phyloP scores from a whole-genome alignment of 2,329 filamentous ascomycete genomes.

The Microcera coccophila region DNA sequence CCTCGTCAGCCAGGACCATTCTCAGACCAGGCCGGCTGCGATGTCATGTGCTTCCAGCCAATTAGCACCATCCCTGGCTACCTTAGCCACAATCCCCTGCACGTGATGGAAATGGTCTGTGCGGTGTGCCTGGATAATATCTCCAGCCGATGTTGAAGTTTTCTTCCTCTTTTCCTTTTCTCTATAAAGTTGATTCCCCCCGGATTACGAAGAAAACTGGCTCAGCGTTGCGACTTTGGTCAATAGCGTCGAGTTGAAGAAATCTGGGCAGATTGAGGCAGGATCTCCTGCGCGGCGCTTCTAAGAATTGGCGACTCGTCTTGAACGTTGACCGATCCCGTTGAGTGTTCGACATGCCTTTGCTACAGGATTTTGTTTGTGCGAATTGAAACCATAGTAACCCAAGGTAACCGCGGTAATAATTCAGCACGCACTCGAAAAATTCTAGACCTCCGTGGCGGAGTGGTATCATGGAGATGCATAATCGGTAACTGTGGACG shows the following conservation, averaged over 20 bases:
- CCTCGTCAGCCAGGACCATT: constrained; percentile 21
- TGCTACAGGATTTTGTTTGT: not conserved
- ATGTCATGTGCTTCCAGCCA: constrained; percentile 19
- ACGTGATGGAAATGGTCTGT: constrained; percentile 29
- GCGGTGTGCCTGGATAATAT: constrained; percentile 18
- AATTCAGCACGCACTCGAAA: no score
- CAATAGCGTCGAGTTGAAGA: constrained; percentile 53
- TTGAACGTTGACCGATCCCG: constrained; percentile 56
- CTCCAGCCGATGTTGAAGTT: constrained; percentile 1
- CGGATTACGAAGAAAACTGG: constrained; percentile 53
- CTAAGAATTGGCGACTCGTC: constrained; percentile 62
- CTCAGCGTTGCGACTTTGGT: constrained; percentile 42
- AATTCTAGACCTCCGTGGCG: no score
- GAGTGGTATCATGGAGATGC: no score
- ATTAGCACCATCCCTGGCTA: constrained; percentile 14
- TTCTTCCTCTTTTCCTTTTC: constrained; percentile 25
- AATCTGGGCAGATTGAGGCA: constrained; percentile 53
- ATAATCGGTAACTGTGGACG: no score
- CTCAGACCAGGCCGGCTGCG: constrained; percentile 21
- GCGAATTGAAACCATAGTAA: no score
- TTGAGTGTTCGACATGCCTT: constrained; percentile 57
- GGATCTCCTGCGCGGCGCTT: constrained; percentile 48
- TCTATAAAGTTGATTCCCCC: constrained; percentile 52
- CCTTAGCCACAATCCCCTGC: constrained; percentile 5
- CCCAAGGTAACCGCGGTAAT: no score